Conservation (phyloP, 2,329 filamentous ascomycete species). For the Tothia fuscella region DNA sequence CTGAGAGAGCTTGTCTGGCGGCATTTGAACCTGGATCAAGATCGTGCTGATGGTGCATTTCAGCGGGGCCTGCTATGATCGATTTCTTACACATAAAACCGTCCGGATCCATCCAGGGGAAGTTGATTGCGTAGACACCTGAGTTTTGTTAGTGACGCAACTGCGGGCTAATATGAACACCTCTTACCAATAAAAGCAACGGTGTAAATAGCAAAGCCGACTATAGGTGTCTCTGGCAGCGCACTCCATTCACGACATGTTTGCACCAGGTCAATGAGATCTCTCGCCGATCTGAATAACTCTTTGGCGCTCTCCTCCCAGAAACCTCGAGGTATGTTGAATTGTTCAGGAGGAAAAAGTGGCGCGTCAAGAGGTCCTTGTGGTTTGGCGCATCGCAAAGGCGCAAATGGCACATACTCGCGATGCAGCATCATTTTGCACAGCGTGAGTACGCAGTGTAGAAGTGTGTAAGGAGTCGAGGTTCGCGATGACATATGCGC, state of each 20-base stretch:
- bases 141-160: slow-evolving; percentile 8
- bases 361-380: slow-evolving; percentile 48
- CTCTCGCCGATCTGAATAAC: slow-evolving; percentile 50
- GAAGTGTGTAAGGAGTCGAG: slow-evolving; percentile 51
- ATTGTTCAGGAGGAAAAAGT: slow-evolving; percentile 37
- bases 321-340: slow-evolving; percentile 40
- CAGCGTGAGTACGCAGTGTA: slow-evolving; percentile 54
- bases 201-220: slow-evolving; percentile 55
- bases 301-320: slow-evolving; percentile 52
- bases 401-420: slow-evolving; percentile 56
- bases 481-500: slow-evolving; percentile 53
- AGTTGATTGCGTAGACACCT: slow-evolving; percentile 53
- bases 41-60: slow-evolving; percentile 3
- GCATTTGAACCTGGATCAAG: slow-evolving; percentile 25
- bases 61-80: slow-evolving; percentile 5
- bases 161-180: not conserved
- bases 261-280: slow-evolving; percentile 53
- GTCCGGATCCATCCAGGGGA: slow-evolving; percentile 54
- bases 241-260: slow-evolving; percentile 48
- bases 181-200: slow-evolving; percentile 45
- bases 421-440: slow-evolving; percentile 57
- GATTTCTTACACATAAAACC: slow-evolving; percentile 34
- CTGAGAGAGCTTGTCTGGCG: slow-evolving; percentile 37
- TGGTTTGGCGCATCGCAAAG: slow-evolving; percentile 39
- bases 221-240: slow-evolving; percentile 55